phyloP scores from a whole-genome alignment of 2,329 filamentous ascomycete genomes.

The Gnomoniopsis sp. region DNA sequence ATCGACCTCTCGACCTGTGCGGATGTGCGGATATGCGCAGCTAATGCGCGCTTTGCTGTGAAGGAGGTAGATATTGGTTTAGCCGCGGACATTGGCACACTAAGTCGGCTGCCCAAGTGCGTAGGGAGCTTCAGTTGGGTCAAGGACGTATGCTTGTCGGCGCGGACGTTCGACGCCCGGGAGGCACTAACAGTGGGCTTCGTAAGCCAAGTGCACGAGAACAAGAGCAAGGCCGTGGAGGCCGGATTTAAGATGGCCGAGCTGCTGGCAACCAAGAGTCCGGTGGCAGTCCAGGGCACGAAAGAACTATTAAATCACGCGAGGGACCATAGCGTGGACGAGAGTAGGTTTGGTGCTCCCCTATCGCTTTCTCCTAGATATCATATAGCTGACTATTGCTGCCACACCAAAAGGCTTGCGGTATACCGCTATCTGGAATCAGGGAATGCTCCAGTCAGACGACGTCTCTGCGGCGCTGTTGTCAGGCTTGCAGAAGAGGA shows the following conservation, averaged over 20 bases:
- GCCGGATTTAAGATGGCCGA: conserved; percentile 61
- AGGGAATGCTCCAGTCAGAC: conserved; percentile 72
- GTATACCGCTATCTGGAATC: conserved; percentile 88
- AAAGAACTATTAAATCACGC: conserved; percentile 84
- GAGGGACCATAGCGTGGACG: conserved; percentile 71
- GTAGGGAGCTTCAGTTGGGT: conserved; percentile 72
- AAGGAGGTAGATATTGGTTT: conserved; percentile 83
- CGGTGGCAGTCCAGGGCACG: conserved; percentile 81
- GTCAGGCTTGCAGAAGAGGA: conserved; percentile 74
- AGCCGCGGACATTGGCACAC: conserved; percentile 74
- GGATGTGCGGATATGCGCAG: conserved; percentile 65
- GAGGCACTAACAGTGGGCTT: conserved; percentile 71
- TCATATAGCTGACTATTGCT: conserved; percentile 6
- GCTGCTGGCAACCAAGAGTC: conserved; percentile 75
- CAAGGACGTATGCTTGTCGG: conserved; percentile 73
- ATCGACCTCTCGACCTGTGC: conserved; percentile 70
- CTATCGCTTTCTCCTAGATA: neutral
- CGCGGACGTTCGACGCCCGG: conserved; percentile 63
- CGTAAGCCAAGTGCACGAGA: conserved; percentile 61
- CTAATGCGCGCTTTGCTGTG: conserved; percentile 61
- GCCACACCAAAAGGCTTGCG: conserved; percentile 54
- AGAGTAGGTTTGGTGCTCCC: conserved; percentile 54
- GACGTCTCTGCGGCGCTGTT: conserved; percentile 74
- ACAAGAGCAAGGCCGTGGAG: conserved; percentile 60
- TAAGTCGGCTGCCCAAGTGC: conserved; percentile 69